Conservation (phyloP, 2,329 filamentous ascomycete species). For the Cordyceps farinosa region DNA sequence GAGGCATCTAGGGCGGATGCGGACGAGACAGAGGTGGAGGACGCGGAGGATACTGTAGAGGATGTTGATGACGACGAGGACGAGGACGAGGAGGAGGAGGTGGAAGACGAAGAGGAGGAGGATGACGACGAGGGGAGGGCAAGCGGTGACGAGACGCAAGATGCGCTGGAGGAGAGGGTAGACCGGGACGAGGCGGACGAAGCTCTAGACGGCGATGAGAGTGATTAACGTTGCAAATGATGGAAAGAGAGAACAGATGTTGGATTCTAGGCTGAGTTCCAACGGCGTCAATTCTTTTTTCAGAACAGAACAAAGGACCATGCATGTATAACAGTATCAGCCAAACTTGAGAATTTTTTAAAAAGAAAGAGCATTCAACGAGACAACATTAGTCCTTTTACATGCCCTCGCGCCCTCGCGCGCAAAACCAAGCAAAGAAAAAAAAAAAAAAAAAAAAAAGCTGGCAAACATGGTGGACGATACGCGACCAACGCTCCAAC, state of each 20-base stretch:
- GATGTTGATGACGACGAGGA: conserved; percentile 38
- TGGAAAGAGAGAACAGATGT: background rate
- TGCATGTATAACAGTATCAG: too few species aligned
- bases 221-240: conserved; percentile 39
- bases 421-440: too few species aligned
- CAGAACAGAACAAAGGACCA: too few species aligned
- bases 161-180: conserved; percentile 48
- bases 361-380: too few species aligned
- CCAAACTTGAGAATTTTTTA: too few species aligned
- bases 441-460: too few species aligned
- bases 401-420: too few species aligned
- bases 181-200: conserved; percentile 54
- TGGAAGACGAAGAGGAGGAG: conserved; percentile 44
- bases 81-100: conserved; percentile 41
- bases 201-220: conserved; percentile 60
- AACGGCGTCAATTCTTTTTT: too few species aligned
- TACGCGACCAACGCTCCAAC: too few species aligned
- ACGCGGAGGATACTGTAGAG: conserved; percentile 48
- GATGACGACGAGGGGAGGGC: conserved; percentile 44
- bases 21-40: conserved; percentile 36
- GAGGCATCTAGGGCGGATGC: conserved; percentile 37
- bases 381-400: too few species aligned
- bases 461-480: too few species aligned
- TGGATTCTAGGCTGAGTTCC: too few species aligned
- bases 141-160: conserved; percentile 53